Base-by-base conservation (phyloP, 352 stramenopile species). In the Phytophthora pisi region DNA sequence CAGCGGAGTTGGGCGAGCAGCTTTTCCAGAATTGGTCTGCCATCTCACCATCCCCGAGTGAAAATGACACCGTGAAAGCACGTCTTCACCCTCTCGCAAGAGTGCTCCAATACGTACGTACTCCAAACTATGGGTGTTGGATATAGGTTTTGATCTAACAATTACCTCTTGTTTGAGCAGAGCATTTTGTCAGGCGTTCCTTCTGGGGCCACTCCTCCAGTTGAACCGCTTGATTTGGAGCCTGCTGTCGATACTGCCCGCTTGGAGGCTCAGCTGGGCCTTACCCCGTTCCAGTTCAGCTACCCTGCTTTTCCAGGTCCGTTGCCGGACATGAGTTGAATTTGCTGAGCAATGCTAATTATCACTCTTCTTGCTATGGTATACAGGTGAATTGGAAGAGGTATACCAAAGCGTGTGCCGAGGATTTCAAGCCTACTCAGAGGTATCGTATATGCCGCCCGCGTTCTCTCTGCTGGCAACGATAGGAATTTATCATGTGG, bases 341-440 rank as follows among this genome's bases (percentile, higher is more conserved):
- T 8, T 23, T 18, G 6, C 8, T 24, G 7, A 47, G 8, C 40
- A 23, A 30, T n/a, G n/a, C 40, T 56, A 56, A 47, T 13, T 49
- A 11, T 24, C 15, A 49, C 49, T 23, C 16, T 43, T 42, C 1
- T 59, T 10, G 18, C 8, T 42, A 13, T 55, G 2, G 3, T 43
- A 36, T 36, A 36, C 30, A 88, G 78, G 56, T 13, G 73, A 90
- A 15, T 65, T 89, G 8, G 62, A 79, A 16, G 40, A 51, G 2
- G 76, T 91, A 8, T 91, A 89, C 56, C 66, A 54, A 7, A 74
- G 71, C n/a, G 74, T 91, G 20, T 90, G 78, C 58, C 69, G 84
- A 28, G 84, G 76, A 5, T 92, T 96, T 47, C 78, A 81, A 54
- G 84, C 84, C 16, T 95, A 92, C 49, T 72, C 75, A 16, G 74